Base-by-base conservation (phyloP, 1,284 basidiomycete genomes). In the Rhodotorula sp. region DNA sequence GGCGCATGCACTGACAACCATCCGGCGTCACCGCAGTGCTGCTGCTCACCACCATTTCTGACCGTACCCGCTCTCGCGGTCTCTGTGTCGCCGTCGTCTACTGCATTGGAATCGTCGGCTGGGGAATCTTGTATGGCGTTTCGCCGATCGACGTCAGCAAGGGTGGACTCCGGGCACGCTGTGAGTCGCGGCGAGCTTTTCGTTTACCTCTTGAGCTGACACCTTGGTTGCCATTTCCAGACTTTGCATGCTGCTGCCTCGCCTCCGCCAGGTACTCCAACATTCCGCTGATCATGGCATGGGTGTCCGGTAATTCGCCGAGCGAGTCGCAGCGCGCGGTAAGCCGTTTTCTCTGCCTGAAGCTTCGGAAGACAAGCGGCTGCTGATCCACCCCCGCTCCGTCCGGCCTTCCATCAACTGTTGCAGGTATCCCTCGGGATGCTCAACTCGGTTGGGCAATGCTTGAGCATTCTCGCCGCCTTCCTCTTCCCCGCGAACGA, bases 11-110 rank as follows among this genome's bases (percentile, higher is more conserved):
- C 39, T 43, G 39, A 43, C 39, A 12, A 12, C 10, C 39, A 43
- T 14, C 39, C 39, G 10, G 39, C 10, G 10, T 43, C 39, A 43
- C 18, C 5, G 5, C 60, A 85, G 56, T 94, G 77, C 82, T 88
- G n/a, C 72, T 84, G 6, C 84, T 88, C 63, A 88, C 88, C 2
- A 87, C 86, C 72, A 81, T 83, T 29, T 93, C 92, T 8, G 92
- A 95, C 81, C 84, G 86, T 64, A 78, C 87, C 12, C 91, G 92
- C 80, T 87, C 82, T 64, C 87, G 92, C 69, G 92, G 91, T 49
- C 65, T 83, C 39, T 80, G 80, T 43, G 78, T 80, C 54, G 79
- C 80, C 34, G 57, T 59, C 39, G 81, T 83, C 46, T 84, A 83
- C 75, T 49, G 74, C 18, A 76, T 84, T 62, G 83, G 82, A 34